Evolutionary conservation across 371 early-diverging fungal genomes (phyloP).

Genomic region (Capniomyces stellatus): DNA sequence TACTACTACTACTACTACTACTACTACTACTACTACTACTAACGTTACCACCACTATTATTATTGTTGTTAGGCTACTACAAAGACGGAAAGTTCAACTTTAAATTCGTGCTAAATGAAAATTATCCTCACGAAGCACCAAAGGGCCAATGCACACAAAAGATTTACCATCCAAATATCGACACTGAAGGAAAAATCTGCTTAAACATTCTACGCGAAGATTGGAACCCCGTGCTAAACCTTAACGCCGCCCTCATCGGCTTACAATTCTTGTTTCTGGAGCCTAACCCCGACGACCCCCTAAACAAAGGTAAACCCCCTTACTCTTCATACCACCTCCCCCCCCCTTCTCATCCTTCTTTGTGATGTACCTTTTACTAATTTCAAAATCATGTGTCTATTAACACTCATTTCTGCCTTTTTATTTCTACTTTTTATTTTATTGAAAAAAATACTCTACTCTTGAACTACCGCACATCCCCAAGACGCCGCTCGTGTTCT

Average conservation of each 20-base stretch:
- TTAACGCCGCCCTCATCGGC: constrained; percentile 90
- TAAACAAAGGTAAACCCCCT: constrained; percentile 59
- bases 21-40: not conserved
- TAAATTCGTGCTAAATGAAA: constrained; percentile 70
- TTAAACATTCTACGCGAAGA: constrained; percentile 97
- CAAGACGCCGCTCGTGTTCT: too few relatives aligned
- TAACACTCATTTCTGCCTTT: too few relatives aligned
- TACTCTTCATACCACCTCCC: too few relatives aligned
- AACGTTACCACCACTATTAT: not conserved
- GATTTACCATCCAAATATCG: constrained; percentile 99
- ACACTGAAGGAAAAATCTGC: constrained; percentile 94
- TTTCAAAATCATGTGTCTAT: too few relatives aligned
- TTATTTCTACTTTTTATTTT: too few relatives aligned
- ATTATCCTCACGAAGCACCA: constrained; percentile 98
- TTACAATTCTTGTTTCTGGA: constrained; percentile 90
- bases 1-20: not conserved
- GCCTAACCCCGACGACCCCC: constrained; percentile 98
- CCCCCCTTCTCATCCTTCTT: too few relatives aligned
- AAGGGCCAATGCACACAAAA: constrained; percentile 82
- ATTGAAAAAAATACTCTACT: too few relatives aligned
- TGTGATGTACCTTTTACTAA: too few relatives aligned
- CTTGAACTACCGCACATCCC: too few relatives aligned
- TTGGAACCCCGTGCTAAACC: constrained; percentile 98
- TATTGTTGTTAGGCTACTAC: constrained; percentile 46
- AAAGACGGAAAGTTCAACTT: constrained; percentile 83